Base-by-base conservation (phyloP, 2,329 filamentous ascomycete species). In the Scedosporium apiospermum region DNA sequence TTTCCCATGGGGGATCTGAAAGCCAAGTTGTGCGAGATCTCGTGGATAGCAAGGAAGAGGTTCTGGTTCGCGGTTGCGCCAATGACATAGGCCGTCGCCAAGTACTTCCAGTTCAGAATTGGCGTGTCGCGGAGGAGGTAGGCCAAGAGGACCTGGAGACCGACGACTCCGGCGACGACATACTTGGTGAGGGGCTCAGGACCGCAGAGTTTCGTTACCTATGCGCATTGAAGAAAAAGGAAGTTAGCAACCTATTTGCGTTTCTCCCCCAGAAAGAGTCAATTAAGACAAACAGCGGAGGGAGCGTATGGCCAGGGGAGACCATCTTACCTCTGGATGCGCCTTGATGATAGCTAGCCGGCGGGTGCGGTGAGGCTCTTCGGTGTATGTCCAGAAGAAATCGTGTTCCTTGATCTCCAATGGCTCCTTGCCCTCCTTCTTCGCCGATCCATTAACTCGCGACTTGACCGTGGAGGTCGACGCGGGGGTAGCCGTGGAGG, bases 371-470 rank as follows among this genome's bases (percentile, higher is more conserved):
- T 99, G 95, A 65, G 95, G 95, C 77, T 99, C 95, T 75, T 99
- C 95, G 9, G 95, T 97, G 73, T 99, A 98, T 49, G 95, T 96
- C 95, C 96, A 98, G 79, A 96, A 96, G 82, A 98, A 98, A 74
- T 82, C 75, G 61, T 75, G 71, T 63, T 77, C 65, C 62, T 65
- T 64, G 63, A 61, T 61, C 60, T 66, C 64, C 21, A 65, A 61
- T 18, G 63, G 61, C 18, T 64, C 60, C 21, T 63, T 58, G 27
- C 64, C 38, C 4, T 62, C 38, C 26, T 57, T 38, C 61, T 58
- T 58, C 14, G 53, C 53, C 23, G 60, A 55, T 21, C 46, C 60
- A 61, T 61, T 57, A 21, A n/a, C 49, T 26, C 49, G 18, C n/a
- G 60, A 34, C 49, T 61, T 61, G 30, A 41, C 60, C 49, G 27